These are phyloP conservation scores for Claviceps paspali DNA, from an alignment of 2,329 filamentous ascomycete species.

Conservation along the genomic window DNA sequence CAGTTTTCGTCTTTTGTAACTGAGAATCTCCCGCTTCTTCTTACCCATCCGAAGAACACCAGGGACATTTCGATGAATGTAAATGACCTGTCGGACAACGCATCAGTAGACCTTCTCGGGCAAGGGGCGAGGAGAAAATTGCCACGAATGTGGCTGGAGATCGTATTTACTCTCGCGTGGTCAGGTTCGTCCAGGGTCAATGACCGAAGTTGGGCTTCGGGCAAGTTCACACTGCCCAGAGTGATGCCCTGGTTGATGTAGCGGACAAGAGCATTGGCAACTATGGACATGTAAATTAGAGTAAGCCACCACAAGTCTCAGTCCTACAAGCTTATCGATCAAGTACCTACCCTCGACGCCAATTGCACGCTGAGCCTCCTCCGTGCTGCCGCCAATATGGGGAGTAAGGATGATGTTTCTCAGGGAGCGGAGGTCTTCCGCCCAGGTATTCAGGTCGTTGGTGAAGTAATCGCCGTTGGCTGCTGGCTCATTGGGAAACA, in stretches of 20 bases:
- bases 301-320: background rate
- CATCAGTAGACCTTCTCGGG: constrained; percentile 7
- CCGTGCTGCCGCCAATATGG: constrained; percentile 93
- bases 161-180: constrained; percentile 54
- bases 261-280: constrained; percentile 70
- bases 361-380: constrained; percentile 93
- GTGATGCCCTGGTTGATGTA: constrained; percentile 96
- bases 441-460: constrained; percentile 68
- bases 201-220: constrained; percentile 84
- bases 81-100: constrained; percentile 50
- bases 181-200: constrained; percentile 79
- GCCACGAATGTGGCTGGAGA: background rate
- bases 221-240: constrained; percentile 84
- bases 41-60: constrained; percentile 76
- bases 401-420: constrained; percentile 93
- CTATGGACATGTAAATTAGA: constrained; percentile 22
- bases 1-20: background rate
- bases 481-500: constrained; percentile 85
- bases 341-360: constrained; percentile 56
- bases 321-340: constrained; percentile 3
- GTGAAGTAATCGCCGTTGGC: constrained; percentile 95
- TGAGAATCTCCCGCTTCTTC: constrained; percentile 1
- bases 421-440: constrained; percentile 65
- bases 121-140: background rate
- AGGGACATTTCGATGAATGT: constrained; percentile 91